Conservation (phyloP, 331 rosid genomes). For the Pyracantha coccinea region DNA sequence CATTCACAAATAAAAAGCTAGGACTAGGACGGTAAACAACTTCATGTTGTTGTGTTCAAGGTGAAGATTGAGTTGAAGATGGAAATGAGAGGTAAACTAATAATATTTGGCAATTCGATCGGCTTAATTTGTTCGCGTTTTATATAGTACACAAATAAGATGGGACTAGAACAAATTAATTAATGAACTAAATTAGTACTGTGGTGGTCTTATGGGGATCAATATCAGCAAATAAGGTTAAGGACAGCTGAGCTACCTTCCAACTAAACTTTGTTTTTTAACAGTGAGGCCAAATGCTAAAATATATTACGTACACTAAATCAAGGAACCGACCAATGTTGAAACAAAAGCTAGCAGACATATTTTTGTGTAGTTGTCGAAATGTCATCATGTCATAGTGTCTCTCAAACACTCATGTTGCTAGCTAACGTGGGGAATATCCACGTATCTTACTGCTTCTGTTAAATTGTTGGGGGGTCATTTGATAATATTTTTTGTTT, state of each 20-base stretch:
- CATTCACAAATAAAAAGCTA: background rate
- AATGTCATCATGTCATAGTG: background rate
- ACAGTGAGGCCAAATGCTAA: background rate
- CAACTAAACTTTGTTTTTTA: background rate
- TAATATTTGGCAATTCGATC: background rate
- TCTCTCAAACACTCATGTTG: background rate
- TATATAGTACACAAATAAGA: background rate
- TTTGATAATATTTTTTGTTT: no score
- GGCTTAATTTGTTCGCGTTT: background rate
- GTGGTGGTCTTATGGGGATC: background rate
- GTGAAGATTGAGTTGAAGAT: no score
- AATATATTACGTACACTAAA: no score
- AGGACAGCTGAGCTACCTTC: background rate
- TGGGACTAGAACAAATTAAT: background rate
- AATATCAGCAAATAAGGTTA: background rate
- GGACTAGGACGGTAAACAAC: background rate
- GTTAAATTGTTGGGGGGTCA: no score
- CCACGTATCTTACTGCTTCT: no score
- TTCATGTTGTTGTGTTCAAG: background rate
- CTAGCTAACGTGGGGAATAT: no score
- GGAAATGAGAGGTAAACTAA: background rate
- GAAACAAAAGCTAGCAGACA: background rate
- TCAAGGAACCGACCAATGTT: background rate
- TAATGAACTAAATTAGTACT: background rate
- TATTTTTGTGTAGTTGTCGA: background rate